These are phyloP conservation scores for Talaromyces stipitatus DNA, from an alignment of 495 filamentous ascomycete species.

Conservation along the genomic window DNA sequence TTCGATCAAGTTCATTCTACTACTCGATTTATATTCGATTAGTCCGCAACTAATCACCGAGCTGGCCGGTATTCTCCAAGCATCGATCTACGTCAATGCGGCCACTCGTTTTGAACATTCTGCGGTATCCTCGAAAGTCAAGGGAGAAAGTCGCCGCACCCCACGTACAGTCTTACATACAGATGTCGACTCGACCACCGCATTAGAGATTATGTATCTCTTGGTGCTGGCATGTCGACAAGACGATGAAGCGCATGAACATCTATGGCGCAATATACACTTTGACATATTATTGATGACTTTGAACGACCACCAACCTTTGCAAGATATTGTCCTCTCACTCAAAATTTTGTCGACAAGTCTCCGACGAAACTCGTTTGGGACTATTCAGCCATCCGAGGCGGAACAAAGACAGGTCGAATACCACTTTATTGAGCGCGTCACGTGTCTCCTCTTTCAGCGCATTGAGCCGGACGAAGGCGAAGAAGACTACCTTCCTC, in stretches of 20 bases:
- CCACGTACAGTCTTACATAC: conserved; percentile 36
- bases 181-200: conserved; percentile 48
- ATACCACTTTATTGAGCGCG: conserved; percentile 50
- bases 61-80: conserved; percentile 46
- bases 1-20: conserved; percentile 46
- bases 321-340: conserved; percentile 51
- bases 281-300: conserved; percentile 59
- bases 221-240: conserved; percentile 46
- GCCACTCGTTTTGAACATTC: conserved; percentile 45
- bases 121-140: conserved; percentile 29
- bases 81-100: conserved; percentile 49
- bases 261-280: conserved; percentile 54
- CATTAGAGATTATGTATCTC: conserved; percentile 49
- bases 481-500: conserved; percentile 35
- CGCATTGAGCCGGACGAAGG: conserved; percentile 40
- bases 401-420: conserved; percentile 47
- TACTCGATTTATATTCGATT: conserved; percentile 35
- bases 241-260: conserved; percentile 28
- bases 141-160: conserved; percentile 30
- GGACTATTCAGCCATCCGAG: conserved; percentile 48
- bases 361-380: conserved; percentile 49
- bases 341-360: conserved; percentile 53
- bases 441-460: conserved; percentile 53
- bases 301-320: conserved; percentile 48
- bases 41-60: conserved; percentile 42